Evolutionary conservation across 441 rosid genomes (phyloP), one percentile per base, ranked within the genome.

Genomic region (Populus hybrid): DNA sequence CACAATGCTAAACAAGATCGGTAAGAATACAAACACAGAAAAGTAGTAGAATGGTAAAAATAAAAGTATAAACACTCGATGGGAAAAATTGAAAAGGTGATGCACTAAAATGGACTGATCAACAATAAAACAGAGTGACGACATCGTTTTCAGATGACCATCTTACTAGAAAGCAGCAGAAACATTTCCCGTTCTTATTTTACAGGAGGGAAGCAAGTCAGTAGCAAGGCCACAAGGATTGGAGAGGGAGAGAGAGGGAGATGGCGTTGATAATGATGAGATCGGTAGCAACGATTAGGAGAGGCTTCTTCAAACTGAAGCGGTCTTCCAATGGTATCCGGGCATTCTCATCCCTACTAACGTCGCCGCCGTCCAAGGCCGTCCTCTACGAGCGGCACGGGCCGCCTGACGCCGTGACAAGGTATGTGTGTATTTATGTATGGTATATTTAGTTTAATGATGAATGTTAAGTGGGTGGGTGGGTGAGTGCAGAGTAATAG

Each of bases 361-460:
- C 87, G 88, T 93, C 97, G 10, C 97, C 98, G 82, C 94, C 97
- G 35, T 91, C 97, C 20, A 94, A 81, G 77, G 97, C 97, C 70
- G 87, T 91, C 70, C 86, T 90, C 42, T 95, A 95, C 91, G 95
- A 95, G 59, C 90, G 85, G 68, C 95, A 91, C 23, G 97, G 97
- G 72, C 84, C 93, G 28, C 95, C 97, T 7, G 97, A 91, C 81
- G 77, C 93, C 2, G 97, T 95, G 78, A 89, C 92, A 74, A 89
- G 91, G 95, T 93, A 69, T 8, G 6, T 24, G 1, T 16, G 4
- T 10, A 6, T 6, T 0, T 11, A 12, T 28, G 16, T 38, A n/a
- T 9, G 2, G n/a, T 5, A 32, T 73, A 10, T 3, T 35, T 26
- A 59, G 14, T 21, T 0, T 18, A 65, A 35, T 11, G 66, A 73